phyloP scores from a whole-genome alignment of 1,284 basidiomycete genomes.

The Cronartium quercuum region DNA sequence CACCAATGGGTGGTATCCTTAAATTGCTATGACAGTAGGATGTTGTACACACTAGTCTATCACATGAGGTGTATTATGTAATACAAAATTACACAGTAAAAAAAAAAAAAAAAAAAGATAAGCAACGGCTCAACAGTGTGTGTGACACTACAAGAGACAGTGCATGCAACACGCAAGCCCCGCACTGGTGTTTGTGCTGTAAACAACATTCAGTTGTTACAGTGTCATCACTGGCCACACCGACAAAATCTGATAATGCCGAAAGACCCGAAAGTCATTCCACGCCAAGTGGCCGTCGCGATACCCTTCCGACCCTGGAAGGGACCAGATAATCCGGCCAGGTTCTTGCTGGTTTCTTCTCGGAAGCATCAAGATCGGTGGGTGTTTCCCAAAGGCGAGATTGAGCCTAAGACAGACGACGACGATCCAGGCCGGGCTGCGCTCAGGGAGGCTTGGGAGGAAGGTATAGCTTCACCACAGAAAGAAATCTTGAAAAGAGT shows the following conservation, averaged over 20 bases:
- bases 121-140: no score
- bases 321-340: background rate
- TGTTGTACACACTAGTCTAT: no score
- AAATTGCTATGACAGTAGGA: no score
- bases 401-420: background rate
- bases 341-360: slow-evolving; percentile 16
- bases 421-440: slow-evolving; percentile 2
- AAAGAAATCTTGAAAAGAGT: background rate
- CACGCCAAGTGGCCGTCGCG: slow-evolving; percentile 24
- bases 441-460: slow-evolving; percentile 27
- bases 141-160: no score
- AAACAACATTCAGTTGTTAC: background rate
- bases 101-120: no score
- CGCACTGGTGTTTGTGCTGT: background rate
- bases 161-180: no score
- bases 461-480: background rate
- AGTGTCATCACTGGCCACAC: background rate
- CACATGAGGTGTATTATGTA: no score
- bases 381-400: slow-evolving; percentile 21
- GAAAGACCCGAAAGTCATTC: background rate
- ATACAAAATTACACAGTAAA: no score
- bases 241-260: background rate
- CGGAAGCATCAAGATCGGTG: slow-evolving; percentile 10
- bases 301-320: background rate
- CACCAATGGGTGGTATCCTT: no score